Conservation (phyloP, 75 land plant species). For the Selaginella tamariscina region DNA sequence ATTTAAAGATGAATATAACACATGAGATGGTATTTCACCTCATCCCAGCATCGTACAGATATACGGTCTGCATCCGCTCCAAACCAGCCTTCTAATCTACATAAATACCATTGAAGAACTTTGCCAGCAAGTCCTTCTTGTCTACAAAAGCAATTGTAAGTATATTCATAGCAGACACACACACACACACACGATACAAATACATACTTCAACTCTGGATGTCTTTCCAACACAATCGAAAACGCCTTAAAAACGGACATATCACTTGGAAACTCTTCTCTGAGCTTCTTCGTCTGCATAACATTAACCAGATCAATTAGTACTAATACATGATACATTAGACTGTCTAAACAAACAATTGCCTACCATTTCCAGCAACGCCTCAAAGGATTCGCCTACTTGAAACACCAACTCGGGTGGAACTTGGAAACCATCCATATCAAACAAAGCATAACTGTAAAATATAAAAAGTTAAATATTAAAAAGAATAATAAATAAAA, state of each 20-base stretch:
- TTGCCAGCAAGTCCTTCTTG: slow-evolving; percentile 28
- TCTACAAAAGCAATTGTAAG: slow-evolving; percentile 13
- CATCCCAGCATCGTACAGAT: slow-evolving; percentile 32
- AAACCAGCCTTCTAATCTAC: slow-evolving; percentile 49
- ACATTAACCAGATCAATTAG: background rate
- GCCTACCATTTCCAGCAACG: slow-evolving; percentile 28
- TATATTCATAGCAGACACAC: background rate
- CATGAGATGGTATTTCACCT: slow-evolving; percentile 21
- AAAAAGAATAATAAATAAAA: too few species aligned
- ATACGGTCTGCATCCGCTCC: slow-evolving; percentile 40
- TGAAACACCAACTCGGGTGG: slow-evolving; percentile 30
- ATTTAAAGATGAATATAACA: background rate
- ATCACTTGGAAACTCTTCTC: slow-evolving; percentile 23
- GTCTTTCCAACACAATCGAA: slow-evolving; percentile 28
- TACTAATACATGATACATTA: slow-evolving; percentile 1
- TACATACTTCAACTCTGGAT: slow-evolving; percentile 34
- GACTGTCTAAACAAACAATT: slow-evolving; percentile 1
- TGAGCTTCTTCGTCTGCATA: slow-evolving; percentile 28
- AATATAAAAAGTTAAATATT: background rate
- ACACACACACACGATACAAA: background rate
- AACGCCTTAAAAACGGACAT: slow-evolving; percentile 31
- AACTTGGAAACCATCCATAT: slow-evolving; percentile 37
- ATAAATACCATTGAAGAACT: slow-evolving; percentile 42
- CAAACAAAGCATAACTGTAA: slow-evolving; percentile 42
- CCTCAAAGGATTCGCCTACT: slow-evolving; percentile 36